Percentiles rank a stretch among this genome's conserved stretches.
Conservation (phyloP, 768 basidiomycete species). For the Leccinum rimulosum region DNA sequence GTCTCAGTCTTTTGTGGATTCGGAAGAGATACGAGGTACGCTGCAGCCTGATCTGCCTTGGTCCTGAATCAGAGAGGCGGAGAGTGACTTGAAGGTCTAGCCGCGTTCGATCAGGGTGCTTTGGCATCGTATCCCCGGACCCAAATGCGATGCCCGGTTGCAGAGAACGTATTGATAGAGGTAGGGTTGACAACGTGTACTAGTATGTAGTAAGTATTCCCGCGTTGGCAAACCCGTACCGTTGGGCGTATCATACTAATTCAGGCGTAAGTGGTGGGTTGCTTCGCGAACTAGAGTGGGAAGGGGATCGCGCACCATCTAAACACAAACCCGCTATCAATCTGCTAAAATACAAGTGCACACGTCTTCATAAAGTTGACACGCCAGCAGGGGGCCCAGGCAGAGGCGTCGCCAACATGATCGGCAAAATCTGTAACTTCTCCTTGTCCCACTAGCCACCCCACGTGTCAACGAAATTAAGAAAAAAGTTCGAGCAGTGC, state of each 20-base stretch:
- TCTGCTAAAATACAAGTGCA: not conserved
- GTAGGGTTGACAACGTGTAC: not conserved
- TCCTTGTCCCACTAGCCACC: slow-evolving; percentile 54
- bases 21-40: slow-evolving; percentile 48
- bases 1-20: slow-evolving; percentile 42
- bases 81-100: slow-evolving; percentile 32
- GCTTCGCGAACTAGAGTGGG: not conserved
- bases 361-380: not conserved
- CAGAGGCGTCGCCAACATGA: slow-evolving; percentile 31
- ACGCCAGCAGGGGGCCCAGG: slow-evolving; percentile 11
- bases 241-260: not conserved
- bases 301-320: not conserved
- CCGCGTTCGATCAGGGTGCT: slow-evolving; percentile 4
- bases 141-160: not conserved
- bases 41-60: slow-evolving; percentile 42
- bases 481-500: not conserved
- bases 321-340: not conserved
- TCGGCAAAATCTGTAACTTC: slow-evolving; percentile 50
- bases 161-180: not conserved
- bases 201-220: not conserved
- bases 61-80: slow-evolving; percentile 46
- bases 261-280: not conserved
- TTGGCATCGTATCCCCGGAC: not conserved
- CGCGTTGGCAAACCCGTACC: not conserved
- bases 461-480: not conserved